phyloP scores from a whole-genome alignment of 352 stramenopile genomes.

The Pilasporangium apinafurcum region DNA sequence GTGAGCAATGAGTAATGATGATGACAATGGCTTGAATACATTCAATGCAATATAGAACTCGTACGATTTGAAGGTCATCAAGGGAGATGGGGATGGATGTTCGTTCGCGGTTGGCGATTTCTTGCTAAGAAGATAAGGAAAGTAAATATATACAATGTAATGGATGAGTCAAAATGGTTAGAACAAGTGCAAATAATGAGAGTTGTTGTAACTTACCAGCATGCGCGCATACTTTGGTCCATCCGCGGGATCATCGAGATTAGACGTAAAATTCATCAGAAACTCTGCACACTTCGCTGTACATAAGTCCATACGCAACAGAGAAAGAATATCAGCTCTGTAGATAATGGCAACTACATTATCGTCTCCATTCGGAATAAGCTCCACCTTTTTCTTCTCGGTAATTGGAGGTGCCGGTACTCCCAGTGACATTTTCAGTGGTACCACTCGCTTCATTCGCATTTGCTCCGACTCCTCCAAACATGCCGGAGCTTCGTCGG shows the following conservation, averaged over 20 bases:
- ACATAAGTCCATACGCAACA: not conserved
- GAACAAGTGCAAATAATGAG: not conserved
- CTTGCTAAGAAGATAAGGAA: conserved; percentile 43
- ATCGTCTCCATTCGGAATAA: not conserved
- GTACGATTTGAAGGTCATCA: conserved; percentile 77
- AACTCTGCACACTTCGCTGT: conserved; percentile 76
- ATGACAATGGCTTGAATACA: not conserved
- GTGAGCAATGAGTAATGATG: not conserved
- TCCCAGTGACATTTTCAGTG: not conserved
- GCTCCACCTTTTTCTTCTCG: conserved; percentile 40
- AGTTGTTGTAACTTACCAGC: conserved; percentile 33
- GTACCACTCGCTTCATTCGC: conserved; percentile 4
- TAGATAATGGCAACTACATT: not conserved
- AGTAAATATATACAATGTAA: not conserved
- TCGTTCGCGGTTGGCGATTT: conserved; percentile 82
- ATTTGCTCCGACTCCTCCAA: conserved; percentile 1
- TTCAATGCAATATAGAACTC: not conserved
- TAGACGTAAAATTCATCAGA: conserved; percentile 66
- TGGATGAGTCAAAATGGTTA: not conserved
- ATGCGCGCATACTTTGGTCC: conserved; percentile 77
- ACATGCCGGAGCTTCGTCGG: conserved; percentile 5
- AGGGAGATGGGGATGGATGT: conserved; percentile 73
- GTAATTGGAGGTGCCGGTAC: conserved; percentile 27
- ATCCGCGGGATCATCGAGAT: conserved; percentile 51
- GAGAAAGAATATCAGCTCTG: not conserved